Base-by-base conservation (phyloP, 1,284 basidiomycete species). In the Ustilago hordei region DNA sequence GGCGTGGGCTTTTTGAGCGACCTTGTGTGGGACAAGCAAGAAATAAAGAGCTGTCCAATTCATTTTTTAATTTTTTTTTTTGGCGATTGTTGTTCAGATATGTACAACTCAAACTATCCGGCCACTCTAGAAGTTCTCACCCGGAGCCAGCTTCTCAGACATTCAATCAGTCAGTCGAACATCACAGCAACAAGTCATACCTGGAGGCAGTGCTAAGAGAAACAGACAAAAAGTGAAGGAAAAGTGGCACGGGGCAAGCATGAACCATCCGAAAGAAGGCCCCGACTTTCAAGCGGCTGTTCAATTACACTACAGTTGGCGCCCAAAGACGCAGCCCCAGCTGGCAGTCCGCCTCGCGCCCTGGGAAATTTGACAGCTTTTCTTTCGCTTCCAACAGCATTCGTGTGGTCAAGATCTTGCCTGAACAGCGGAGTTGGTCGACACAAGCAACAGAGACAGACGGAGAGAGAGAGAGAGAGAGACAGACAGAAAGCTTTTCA, bases 331-430 rank as follows among this genome's bases (percentile, higher is more conserved):
- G 53, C 45, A 56, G 53, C 67, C 67, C 67, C 61, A 69, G 67
- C 57, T 69, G 61, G 61, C 57, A 69, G 58, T 57, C 67, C 45
- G 64, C 58, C 34, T 17, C 9, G n/a, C 45, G 64, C 58, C 34
- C 32, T 5, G n/a, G n/a, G 4, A 19, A 4, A n/a, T 19, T 55
- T 39, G 53, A 62, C 47, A 31, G n/a, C 52, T 55, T 34, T 31
- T 28, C 17, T 35, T 31, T 28, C 17, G 12, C 34, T 31, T 43
- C 45, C 28, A 45, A 45, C 19, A 45, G 11, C 19, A 7, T 45
- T 19, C n/a, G 39, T n/a, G 39, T 41, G 39, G 39, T 41, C 39
- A 41, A 12, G 7, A 50, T 50, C 28, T 32, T 50, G 48, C 48
- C 23, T 48, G 45, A 48, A 48, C 8, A 8, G 19, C 48, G 48